phyloP scores from a whole-genome alignment of 2,329 filamentous ascomycete genomes.

The Xylariales sp. region DNA sequence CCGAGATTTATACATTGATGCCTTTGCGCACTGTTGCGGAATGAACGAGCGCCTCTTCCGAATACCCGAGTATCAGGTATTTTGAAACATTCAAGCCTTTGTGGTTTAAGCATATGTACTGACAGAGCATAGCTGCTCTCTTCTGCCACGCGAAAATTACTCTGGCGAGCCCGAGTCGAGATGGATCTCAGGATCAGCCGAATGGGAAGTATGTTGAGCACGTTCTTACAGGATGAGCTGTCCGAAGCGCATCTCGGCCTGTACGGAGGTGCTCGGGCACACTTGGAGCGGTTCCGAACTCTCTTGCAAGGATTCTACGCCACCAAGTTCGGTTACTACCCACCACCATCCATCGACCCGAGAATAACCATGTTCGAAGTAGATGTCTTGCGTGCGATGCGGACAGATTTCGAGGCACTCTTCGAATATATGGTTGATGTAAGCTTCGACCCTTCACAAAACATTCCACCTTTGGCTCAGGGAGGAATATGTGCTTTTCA shows the following conservation, averaged over 20 bases:
- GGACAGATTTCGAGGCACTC: slow-evolving; percentile 64
- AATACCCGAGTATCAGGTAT: slow-evolving; percentile 58
- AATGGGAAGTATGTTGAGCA: slow-evolving; percentile 55
- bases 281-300: slow-evolving; percentile 68
- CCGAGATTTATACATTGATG: slow-evolving; percentile 63
- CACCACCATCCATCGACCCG: slow-evolving; percentile 45
- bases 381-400: slow-evolving; percentile 56
- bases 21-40: slow-evolving; percentile 74
- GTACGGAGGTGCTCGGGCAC: slow-evolving; percentile 53
- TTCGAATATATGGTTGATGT: slow-evolving; percentile 69
- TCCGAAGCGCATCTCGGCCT: slow-evolving; percentile 64
- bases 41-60: slow-evolving; percentile 61
- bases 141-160: slow-evolving; percentile 56
- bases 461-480: slow-evolving; percentile 49
- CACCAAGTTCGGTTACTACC: slow-evolving; percentile 66
- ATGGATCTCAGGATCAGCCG: slow-evolving; percentile 59
- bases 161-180: slow-evolving; percentile 58
- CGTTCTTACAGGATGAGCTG: slow-evolving; percentile 68
- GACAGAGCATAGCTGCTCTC: slow-evolving; percentile 42
- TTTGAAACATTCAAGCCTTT: slow-evolving; percentile 20
- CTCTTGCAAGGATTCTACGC: slow-evolving; percentile 66
- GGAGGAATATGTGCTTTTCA: slow-evolving; percentile 70
- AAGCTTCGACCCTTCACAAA: slow-evolving; percentile 42
- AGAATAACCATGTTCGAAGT: slow-evolving; percentile 50
- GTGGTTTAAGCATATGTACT: no score